Percentiles rank a stretch among this genome's conserved stretches.
Conservation (phyloP, 345 rosid species). For the Eucalyptus polybractea region DNA sequence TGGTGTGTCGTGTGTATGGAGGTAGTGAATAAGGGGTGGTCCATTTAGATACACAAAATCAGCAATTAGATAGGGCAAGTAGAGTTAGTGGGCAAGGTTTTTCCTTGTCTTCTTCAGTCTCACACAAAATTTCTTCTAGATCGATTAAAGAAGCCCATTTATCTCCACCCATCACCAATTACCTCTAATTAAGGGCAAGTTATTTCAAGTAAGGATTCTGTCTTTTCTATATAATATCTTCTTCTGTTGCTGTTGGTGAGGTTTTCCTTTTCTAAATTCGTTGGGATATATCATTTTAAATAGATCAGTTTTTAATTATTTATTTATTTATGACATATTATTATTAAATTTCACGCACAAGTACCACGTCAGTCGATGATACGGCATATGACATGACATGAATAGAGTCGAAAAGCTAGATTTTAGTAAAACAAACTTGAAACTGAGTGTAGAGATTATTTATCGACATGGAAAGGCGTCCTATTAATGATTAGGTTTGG, state of each 20-base stretch:
- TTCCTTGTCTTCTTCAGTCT: slow-evolving; percentile 12
- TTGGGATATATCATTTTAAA: not conserved
- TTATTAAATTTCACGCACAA: not conserved
- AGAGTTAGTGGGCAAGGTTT: not conserved
- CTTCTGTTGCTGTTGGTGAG: not conserved
- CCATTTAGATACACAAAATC: not conserved
- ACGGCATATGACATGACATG: not conserved
- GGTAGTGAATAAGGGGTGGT: slow-evolving; percentile 2
- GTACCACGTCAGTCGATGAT: not conserved
- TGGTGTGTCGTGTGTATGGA: not conserved
- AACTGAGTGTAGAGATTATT: not conserved
- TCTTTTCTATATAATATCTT: not conserved
- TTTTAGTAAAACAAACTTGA: not conserved
- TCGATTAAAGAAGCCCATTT: not conserved
- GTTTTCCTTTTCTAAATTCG: not conserved
- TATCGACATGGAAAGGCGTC: not conserved
- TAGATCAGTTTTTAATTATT: not conserved
- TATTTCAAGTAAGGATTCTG: not conserved
- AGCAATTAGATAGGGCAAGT: not conserved
- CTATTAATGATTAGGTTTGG: not conserved
- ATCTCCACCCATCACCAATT: not conserved
- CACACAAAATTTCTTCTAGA: not conserved
- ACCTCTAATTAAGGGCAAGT: not conserved
- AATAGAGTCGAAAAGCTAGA: not conserved
- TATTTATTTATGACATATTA: not conserved